Percentiles rank a stretch among this genome's conserved stretches.
phyloP scores from a whole-genome alignment of 2,329 filamentous ascomycete species.

The Periconia sp. region DNA sequence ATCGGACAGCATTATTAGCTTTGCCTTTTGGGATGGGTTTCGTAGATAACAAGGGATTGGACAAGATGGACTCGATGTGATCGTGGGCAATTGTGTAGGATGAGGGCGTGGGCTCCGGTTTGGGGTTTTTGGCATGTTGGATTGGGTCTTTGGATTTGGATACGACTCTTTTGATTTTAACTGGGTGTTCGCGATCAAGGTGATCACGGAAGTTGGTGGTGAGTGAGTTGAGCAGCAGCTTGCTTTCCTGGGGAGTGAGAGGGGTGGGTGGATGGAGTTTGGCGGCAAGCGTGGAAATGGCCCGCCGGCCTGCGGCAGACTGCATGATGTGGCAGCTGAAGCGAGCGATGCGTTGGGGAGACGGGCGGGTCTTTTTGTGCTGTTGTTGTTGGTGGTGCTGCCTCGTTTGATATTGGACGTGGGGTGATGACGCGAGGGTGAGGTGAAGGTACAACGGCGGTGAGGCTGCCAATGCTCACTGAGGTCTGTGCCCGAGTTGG shows the following conservation, averaged over 20 bases:
- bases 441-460: not conserved
- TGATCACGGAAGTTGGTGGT: slow-evolving; percentile 65
- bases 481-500: no score
- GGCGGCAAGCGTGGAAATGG: slow-evolving; percentile 47
- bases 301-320: slow-evolving; percentile 45
- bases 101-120: slow-evolving; percentile 22
- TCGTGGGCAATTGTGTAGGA: slow-evolving; percentile 45
- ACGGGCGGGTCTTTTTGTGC: not conserved
- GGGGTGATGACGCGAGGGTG: no score
- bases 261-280: slow-evolving; percentile 58
- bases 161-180: slow-evolving; percentile 3
- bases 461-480: no score
- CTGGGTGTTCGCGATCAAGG: slow-evolving; percentile 60
- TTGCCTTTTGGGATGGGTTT: slow-evolving; percentile 28
- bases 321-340: slow-evolving; percentile 47
- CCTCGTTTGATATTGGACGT: no score
- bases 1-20: slow-evolving; percentile 25
- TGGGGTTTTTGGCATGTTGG: slow-evolving; percentile 7
- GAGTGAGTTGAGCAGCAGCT: slow-evolving; percentile 61
- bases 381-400: no score
- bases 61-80: slow-evolving; percentile 54
- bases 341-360: no score
- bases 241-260: slow-evolving; percentile 59
- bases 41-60: slow-evolving; percentile 52
- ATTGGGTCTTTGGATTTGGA: not conserved